Conservation (phyloP, 176 grass and related monocot genomes). For the Tillandsia leiboldiana region DNA sequence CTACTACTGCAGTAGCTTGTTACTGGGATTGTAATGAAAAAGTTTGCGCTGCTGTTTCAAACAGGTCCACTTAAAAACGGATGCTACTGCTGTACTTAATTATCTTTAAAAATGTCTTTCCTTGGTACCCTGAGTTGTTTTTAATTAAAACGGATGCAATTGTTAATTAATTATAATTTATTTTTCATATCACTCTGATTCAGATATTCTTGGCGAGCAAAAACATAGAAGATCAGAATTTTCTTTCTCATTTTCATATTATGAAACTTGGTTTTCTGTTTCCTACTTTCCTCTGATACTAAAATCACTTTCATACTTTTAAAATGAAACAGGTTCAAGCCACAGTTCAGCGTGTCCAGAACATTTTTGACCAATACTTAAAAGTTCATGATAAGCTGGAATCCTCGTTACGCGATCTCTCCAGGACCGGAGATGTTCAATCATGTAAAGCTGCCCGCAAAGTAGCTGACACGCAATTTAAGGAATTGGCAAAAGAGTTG, state of each 20-base stretch:
- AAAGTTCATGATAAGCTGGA: slow-evolving; percentile 76
- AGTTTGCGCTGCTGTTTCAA: too few species aligned
- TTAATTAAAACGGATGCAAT: too few species aligned
- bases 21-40: too few species aligned
- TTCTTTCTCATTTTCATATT: neutral
- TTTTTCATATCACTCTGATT: too few species aligned
- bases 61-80: too few species aligned
- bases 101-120: too few species aligned
- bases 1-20: too few species aligned
- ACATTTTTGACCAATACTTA: slow-evolving; percentile 60
- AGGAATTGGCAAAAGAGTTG: slow-evolving; percentile 79
- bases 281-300: neutral
- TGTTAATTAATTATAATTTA: too few species aligned
- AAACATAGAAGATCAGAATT: neutral
- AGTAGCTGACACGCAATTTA: slow-evolving; percentile 77
- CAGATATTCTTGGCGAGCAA: neutral
- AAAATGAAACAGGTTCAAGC: slow-evolving; percentile 45
- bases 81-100: too few species aligned
- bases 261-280: neutral
- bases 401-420: slow-evolving; percentile 62
- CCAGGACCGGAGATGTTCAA: slow-evolving; percentile 73
- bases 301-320: neutral
- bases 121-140: too few species aligned
- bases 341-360: slow-evolving; percentile 62
- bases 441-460: slow-evolving; percentile 79